These are phyloP conservation scores for Catharanthus roseus DNA, from an alignment of 257 asterid species.

Conservation along the genomic window DNA sequence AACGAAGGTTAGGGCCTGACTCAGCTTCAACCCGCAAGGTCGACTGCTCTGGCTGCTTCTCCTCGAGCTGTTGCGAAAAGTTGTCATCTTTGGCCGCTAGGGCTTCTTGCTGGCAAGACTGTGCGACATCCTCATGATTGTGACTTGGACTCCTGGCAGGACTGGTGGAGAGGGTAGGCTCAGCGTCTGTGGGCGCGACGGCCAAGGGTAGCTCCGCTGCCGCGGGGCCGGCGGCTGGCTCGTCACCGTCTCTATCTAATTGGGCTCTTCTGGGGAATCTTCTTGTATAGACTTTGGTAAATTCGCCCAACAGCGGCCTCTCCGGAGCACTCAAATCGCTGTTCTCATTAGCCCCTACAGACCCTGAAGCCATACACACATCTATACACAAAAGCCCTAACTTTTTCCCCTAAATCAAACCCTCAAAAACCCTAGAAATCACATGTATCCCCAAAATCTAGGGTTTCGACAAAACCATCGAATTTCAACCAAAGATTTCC, in stretches of 20 bases:
- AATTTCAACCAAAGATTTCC: constrained; percentile 5
- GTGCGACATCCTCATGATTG: neutral
- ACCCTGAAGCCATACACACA: constrained; percentile 44
- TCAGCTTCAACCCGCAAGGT: neutral
- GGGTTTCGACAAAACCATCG: constrained; percentile 47
- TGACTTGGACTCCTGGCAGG: constrained; percentile 5
- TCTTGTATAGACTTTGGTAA: constrained; percentile 28
- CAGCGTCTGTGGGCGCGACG: neutral
- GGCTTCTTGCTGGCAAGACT: constrained; percentile 16
- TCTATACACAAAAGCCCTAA: constrained; percentile 25
- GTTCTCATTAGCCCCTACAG: constrained; percentile 19
- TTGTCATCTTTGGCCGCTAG: constrained; percentile 17
- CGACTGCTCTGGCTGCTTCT: neutral
- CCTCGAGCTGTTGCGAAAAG: constrained; percentile 7
- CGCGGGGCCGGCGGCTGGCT: constrained; percentile 4
- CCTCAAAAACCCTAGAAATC: constrained; percentile 32
- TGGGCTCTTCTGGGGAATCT: constrained; percentile 18
- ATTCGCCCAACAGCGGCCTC: constrained; percentile 25
- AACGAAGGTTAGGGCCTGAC: neutral
- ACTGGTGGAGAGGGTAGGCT: constrained; percentile 1
- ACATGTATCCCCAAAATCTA: constrained; percentile 20
- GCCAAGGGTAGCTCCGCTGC: constrained; percentile 9
- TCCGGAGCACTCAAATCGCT: constrained; percentile 18
- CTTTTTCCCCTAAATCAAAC: constrained; percentile 24
- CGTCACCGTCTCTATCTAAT: constrained; percentile 10